phyloP scores from a whole-genome alignment of 805 yeast species.

The Metschnikowia kofuensis region DNA sequence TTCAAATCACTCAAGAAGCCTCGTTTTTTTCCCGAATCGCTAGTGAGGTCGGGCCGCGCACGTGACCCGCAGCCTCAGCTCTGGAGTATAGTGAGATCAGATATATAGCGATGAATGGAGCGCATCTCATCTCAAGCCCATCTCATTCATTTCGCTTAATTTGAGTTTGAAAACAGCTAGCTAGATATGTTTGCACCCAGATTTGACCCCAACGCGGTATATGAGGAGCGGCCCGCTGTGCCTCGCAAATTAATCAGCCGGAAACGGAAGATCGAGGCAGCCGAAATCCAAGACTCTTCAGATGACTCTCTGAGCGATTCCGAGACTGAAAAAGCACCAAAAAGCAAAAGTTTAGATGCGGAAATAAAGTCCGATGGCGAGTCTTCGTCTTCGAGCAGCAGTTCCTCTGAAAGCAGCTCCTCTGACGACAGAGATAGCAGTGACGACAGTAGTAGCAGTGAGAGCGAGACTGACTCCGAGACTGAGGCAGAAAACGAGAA shows the following conservation, averaged over 20 bases:
- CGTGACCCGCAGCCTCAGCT: slow-evolving; percentile 3
- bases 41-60: slow-evolving; percentile 1
- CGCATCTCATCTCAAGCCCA: not conserved
- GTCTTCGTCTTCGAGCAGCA: slow-evolving; percentile 1
- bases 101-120: too few species aligned
- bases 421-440: slow-evolving; percentile 1
- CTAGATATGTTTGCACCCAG: slow-evolving; percentile 59
- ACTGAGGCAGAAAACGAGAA: not conserved
- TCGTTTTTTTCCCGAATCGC: not conserved
- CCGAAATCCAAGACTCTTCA: slow-evolving; percentile 5
- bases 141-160: not conserved
- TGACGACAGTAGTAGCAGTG: slow-evolving; percentile 15
- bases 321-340: not conserved
- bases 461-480: not conserved
- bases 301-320: slow-evolving; percentile 9
- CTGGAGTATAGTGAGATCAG: slow-evolving; percentile 3
- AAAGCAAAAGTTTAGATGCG: not conserved
- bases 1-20: not conserved
- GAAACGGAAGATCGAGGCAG: slow-evolving; percentile 17
- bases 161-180: too few species aligned
- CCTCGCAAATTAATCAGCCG: slow-evolving; percentile 12
- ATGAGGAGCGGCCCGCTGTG: slow-evolving; percentile 12
- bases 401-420: slow-evolving; percentile 13
- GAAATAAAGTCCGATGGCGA: too few species aligned
- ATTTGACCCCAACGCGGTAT: slow-evolving; percentile 48